A percentile compares a stretch with the other conserved stretches of the same genome.
Conservation (phyloP, 305 asterid genomes). For the Withania somnifera region DNA sequence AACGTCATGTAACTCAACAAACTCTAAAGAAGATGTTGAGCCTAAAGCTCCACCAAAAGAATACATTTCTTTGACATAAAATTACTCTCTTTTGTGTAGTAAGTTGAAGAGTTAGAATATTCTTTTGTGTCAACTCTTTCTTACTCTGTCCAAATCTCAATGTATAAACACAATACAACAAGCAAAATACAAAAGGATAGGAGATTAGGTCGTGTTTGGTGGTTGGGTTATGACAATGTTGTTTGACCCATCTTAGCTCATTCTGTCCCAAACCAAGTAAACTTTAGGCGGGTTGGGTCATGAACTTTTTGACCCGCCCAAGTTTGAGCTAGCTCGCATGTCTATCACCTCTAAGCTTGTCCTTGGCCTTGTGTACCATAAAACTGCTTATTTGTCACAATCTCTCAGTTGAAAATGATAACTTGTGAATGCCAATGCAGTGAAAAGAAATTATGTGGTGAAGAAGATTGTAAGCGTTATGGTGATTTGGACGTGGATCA, state of each 20-base stretch:
- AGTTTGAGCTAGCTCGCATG: background rate
- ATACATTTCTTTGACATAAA: too few species aligned
- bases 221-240: background rate
- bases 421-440: constrained; percentile 19
- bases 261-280: background rate
- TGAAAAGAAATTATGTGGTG: constrained; percentile 77
- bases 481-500: constrained; percentile 47
- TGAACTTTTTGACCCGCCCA: background rate
- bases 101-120: too few species aligned
- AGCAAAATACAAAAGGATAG: background rate
- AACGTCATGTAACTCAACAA: too few species aligned
- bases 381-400: background rate
- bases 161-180: too few species aligned
- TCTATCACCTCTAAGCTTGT: background rate
- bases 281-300: background rate
- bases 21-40: too few species aligned
- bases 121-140: too few species aligned
- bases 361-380: background rate
- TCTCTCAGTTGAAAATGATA: background rate
- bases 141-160: too few species aligned
- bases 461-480: constrained; percentile 73
- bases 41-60: too few species aligned
- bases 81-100: too few species aligned
- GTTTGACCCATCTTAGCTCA: background rate
- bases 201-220: background rate